Conservation (phyloP, 495 filamentous ascomycete species). For the Penicillium taxi region DNA sequence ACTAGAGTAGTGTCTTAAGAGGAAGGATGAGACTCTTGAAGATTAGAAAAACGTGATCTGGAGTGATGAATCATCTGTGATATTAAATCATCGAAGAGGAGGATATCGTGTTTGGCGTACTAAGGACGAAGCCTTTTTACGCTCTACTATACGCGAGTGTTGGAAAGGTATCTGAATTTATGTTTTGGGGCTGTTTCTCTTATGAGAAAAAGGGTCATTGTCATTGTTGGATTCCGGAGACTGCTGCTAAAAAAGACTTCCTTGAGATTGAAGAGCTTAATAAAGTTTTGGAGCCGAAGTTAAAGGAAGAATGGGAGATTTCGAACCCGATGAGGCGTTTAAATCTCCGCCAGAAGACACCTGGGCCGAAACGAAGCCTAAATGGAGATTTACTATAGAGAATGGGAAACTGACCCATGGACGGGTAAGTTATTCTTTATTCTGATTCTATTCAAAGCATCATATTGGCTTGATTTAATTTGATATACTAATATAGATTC, state of each 20-base stretch:
- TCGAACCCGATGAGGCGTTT: constrained; percentile 8
- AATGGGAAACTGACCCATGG: constrained; percentile 15
- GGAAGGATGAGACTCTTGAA: too few relatives aligned
- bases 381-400: constrained; percentile 15
- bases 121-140: neutral
- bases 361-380: constrained; percentile 9
- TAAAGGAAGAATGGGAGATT: constrained; percentile 10
- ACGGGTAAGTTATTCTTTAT: too few relatives aligned
- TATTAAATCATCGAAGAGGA: too few relatives aligned
- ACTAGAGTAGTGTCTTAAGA: too few relatives aligned
- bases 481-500: too few relatives aligned
- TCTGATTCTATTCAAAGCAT: too few relatives aligned
- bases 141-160: constrained; percentile 3
- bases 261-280: constrained; percentile 13
- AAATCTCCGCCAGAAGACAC: neutral
- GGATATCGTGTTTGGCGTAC: constrained; percentile 2
- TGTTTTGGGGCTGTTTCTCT: constrained; percentile 30
- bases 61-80: too few relatives aligned
- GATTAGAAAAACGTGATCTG: too few relatives aligned
- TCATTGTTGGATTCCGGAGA: constrained; percentile 1
- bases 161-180: constrained; percentile 30
- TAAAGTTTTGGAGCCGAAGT: constrained; percentile 6
- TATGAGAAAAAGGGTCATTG: constrained; percentile 28
- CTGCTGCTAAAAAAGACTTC: constrained; percentile 20
- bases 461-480: too few relatives aligned